Evolutionary conservation across 1,284 basidiomycete species (phyloP), one percentile per base, ranked within the genome.

Genomic region (Ceratobasidium sp.): DNA sequence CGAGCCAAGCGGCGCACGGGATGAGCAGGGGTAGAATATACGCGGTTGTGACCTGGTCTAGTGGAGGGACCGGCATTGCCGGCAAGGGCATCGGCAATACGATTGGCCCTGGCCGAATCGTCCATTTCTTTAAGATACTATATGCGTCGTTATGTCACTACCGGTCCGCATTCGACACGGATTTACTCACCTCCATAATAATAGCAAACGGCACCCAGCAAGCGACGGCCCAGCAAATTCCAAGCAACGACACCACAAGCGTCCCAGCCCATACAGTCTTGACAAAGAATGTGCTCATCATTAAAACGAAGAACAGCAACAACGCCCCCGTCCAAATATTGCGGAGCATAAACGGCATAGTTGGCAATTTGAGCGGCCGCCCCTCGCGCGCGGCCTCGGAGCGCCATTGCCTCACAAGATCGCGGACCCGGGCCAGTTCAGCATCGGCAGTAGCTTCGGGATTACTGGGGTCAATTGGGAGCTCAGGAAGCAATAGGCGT

Each of bases 171-270:
- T 39, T 46, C 47, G 71, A 25, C 54, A 21, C 2, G 9, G 11
- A 23, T 33, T 39, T 23, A 74, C 83, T 69, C 71, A 86, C 91
- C 85, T 94, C 93, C 93, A 95, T 95, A 77, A 95, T 92, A 75
- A 95, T 93, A 14, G 91, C 88, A 72, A 90, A 91, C 2, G 89
- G 88, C 64, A 91, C 91, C 94, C 94, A 97, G 79, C 92, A 93
- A 14, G 93, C 92, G 23, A 97, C 90, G 1, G 93, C 92, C 95
- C 95, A 98, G 76, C 89, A 93, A 44, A 97, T 89, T 46, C 95
- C 95, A 14, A 95, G 86, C 44, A 95, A 77, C 59, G 87, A 87
- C 62, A 98, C 91, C 74, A 91, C 86, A 25, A 87, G 77, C 11
- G 90, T 91, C 8, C 94, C 95, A 82, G 90, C 86, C 75, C 81